A percentile compares a stretch with the other conserved stretches of the same genome.
Conservation (phyloP, 2,329 filamentous ascomycete species). For the Cladosporium austrohemisphaericum region DNA sequence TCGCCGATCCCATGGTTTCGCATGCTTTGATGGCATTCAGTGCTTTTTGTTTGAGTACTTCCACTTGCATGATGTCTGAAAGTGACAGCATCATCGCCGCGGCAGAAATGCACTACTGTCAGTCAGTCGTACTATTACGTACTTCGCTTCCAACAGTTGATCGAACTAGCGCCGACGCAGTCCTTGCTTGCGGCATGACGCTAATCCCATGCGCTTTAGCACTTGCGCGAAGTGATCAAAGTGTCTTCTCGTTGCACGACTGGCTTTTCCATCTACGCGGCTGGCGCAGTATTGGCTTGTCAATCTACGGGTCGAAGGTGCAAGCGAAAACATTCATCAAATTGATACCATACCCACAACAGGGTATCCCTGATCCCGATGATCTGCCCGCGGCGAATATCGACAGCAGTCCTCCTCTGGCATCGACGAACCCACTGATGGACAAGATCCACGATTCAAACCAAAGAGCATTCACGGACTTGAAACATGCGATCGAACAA, state of each 20-base stretch:
- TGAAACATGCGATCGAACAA: neutral
- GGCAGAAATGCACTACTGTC: neutral
- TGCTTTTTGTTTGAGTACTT: neutral
- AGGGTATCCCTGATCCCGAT: neutral
- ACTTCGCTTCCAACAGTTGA: neutral
- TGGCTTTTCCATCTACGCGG: neutral
- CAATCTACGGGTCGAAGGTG: neutral
- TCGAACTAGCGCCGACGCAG: neutral
- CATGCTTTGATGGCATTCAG: slow-evolving; percentile 3
- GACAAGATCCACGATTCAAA: neutral
- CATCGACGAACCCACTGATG: neutral
- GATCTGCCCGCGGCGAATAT: neutral
- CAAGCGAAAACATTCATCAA: neutral
- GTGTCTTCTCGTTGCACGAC: neutral
- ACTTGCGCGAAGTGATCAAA: neutral
- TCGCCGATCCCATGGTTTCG: neutral
- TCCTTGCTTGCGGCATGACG: slow-evolving; percentile 1
- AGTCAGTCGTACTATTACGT: neutral
- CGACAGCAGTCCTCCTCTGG: neutral
- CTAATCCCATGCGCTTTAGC: slow-evolving; percentile 1
- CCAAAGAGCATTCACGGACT: neutral
- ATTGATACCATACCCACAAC: slow-evolving; percentile 2
- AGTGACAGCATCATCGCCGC: neutral
- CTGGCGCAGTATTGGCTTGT: neutral
- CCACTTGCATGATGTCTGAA: neutral